Base-by-base conservation (phyloP, 2,329 filamentous ascomycete species). In the Aureobasidium sp. region DNA sequence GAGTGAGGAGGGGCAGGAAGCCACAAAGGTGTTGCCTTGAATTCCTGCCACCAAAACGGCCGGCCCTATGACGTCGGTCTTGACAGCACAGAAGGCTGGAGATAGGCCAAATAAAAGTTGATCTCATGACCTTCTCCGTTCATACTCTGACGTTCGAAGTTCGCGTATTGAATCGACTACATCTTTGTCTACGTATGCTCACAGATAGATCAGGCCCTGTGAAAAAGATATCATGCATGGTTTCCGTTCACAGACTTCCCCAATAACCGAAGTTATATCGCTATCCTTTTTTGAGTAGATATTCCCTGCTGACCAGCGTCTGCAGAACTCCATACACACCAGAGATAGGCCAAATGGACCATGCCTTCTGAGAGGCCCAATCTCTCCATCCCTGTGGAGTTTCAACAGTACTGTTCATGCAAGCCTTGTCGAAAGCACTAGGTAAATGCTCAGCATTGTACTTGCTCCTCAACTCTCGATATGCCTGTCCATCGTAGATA, bases 401-500 rank as follows among this genome's bases (percentile, higher is more conserved):
- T 41, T 12, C 15, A 4, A 43, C 26, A 27, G 1, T 48, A 15
- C 55, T 44, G 24, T 37, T 44, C 6, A 29, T 26, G 9, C 48
- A 52, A 34, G 48, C 46, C 43, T 62, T 62, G 5, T 55, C 51
- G 13, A 37, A 62, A 34, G 43, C 60, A 48, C 44, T 62, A 2
- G 39, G 29, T 34, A 62, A 12, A 48, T 47, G 32, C 20, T 51
- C 48, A 6, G 60, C 60, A 7, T 32, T 48, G 34, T 62, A 89
- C 68, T 81, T 84, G 27, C 71, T 70, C n/a, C 87, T 75, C 61
- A 89, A 72, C 1, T 69, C 71, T 43, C 87, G 81, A 65, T 89
- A 88, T 68, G 82, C 82, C 7, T 74, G 67, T 39, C 78, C 76
- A 69, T 87, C 82, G 64, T 88, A 89, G 57, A 83, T 78, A 6